Evolutionary conservation across 169 alveolate genomes (phyloP).

Genomic region (Eimeria brunetti): DNA sequence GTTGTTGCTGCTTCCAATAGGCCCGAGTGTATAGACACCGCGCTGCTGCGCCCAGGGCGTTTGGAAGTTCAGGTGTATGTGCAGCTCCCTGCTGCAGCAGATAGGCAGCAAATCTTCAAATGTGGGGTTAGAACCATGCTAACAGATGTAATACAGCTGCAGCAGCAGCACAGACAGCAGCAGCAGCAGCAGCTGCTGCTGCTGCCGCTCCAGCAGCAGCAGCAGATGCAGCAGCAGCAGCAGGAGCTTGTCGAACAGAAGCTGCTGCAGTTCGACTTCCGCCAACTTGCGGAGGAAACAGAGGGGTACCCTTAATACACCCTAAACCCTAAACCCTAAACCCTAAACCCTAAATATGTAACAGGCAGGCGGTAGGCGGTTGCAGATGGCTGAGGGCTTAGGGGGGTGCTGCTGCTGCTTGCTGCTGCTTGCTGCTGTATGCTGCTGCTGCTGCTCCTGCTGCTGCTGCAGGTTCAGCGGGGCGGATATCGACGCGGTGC

Average conservation of each 20-base stretch:
- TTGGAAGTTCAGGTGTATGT: slow-evolving; percentile 95
- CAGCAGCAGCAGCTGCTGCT: neutral
- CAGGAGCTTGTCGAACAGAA: neutral
- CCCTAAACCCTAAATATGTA: slow-evolving; percentile 89
- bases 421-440: no score
- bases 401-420: no score
- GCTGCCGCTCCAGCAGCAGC: neutral
- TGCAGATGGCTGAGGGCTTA: neutral
- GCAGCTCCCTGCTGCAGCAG: slow-evolving; percentile 97
- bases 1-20: slow-evolving; percentile 99
- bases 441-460: no score
- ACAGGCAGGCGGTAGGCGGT: no score
- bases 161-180: slow-evolving; percentile 7
- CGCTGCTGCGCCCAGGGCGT: slow-evolving; percentile 99
- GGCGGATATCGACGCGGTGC: slow-evolving; percentile 83
- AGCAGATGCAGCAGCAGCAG: no score
- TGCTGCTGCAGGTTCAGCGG: slow-evolving; percentile 81
- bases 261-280: slow-evolving; percentile 36
- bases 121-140: slow-evolving; percentile 94
- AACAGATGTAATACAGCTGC: slow-evolving; percentile 85
- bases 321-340: slow-evolving; percentile 90
- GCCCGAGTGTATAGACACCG: slow-evolving; percentile 99
- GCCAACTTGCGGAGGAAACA: slow-evolving; percentile 85
- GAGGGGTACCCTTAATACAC: slow-evolving; percentile 27
- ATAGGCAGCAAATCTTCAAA: slow-evolving; percentile 93